phyloP scores from a whole-genome alignment of 1,139 yeast genomes.

The Kodamaea ohmeri region DNA sequence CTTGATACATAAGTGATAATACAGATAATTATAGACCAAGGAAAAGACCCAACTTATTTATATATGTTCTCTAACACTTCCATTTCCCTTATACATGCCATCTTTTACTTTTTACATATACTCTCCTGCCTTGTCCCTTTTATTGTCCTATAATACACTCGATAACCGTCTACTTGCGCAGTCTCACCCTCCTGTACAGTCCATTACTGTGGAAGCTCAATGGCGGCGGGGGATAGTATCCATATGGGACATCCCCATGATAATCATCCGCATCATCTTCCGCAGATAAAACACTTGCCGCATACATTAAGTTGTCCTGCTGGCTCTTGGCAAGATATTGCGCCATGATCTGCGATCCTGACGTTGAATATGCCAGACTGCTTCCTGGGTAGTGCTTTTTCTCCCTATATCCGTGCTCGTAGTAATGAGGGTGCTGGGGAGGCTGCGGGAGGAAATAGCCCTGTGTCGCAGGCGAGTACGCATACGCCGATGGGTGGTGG shows the following conservation, averaged over 20 bases:
- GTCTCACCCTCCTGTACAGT: background rate
- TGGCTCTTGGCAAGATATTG: slow-evolving; percentile 72
- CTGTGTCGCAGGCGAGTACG: slow-evolving; percentile 10
- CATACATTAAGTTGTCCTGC: slow-evolving; percentile 57
- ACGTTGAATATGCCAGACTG: slow-evolving; percentile 30
- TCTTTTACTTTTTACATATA: too few species aligned
- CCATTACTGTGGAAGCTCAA: background rate
- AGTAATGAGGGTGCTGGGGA: slow-evolving; percentile 7
- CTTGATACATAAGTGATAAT: too few species aligned
- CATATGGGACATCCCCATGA: slow-evolving; percentile 1
- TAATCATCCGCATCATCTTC: slow-evolving; percentile 10
- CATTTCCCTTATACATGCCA: too few species aligned
- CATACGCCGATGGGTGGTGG: slow-evolving; percentile 4
- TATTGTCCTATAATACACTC: too few species aligned
- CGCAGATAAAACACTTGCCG: slow-evolving; percentile 44
- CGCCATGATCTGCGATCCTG: slow-evolving; percentile 76
- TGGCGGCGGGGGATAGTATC: slow-evolving; percentile 1
- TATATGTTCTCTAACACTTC: too few species aligned
- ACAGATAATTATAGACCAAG: too few species aligned
- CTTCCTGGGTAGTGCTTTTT: background rate
- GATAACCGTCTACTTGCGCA: slow-evolving; percentile 1
- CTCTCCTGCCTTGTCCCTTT: too few species aligned
- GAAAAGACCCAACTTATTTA: too few species aligned
- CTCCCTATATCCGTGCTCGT: slow-evolving; percentile 1
- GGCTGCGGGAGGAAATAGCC: slow-evolving; percentile 15